phyloP scores from a whole-genome alignment of 192 early-diverging fungal species.

The Entophlyctis helioformis region DNA sequence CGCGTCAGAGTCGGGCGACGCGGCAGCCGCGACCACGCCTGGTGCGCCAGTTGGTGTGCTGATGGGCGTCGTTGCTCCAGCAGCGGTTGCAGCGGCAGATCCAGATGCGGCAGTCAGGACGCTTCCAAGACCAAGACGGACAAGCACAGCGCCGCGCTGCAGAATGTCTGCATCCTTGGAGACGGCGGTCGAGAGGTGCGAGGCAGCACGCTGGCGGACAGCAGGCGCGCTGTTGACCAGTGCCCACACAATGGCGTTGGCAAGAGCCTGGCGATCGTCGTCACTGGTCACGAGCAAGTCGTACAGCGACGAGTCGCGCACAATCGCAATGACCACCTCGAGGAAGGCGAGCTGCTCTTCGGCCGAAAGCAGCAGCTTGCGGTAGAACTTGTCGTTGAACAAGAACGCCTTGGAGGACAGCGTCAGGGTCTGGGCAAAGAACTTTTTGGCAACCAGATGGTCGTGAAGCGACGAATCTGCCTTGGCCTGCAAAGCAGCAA shows the following conservation, averaged over 20 bases:
- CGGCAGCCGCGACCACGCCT: no score
- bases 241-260: slow-evolving; percentile 42
- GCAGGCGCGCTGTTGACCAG: slow-evolving; percentile 27
- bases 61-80: no score
- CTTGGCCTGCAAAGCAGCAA: slow-evolving; percentile 2
- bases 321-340: slow-evolving; percentile 28
- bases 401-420: slow-evolving; percentile 64
- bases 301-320: slow-evolving; percentile 21
- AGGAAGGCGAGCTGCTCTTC: slow-evolving; percentile 62
- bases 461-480: slow-evolving; percentile 8
- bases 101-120: slow-evolving; percentile 14
- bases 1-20: slow-evolving; percentile 4
- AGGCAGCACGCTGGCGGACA: slow-evolving; percentile 16
- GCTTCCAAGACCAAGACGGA: slow-evolving; percentile 22
- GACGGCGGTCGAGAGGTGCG: not conserved
- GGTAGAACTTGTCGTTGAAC: slow-evolving; percentile 73
- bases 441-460: not conserved
- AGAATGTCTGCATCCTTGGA: not conserved
- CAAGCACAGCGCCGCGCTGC: slow-evolving; percentile 7
- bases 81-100: no score
- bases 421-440: no score
- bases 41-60: slow-evolving; percentile 1
- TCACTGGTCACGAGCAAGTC: slow-evolving; percentile 3
- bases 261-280: slow-evolving; percentile 16
- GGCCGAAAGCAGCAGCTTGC: slow-evolving; percentile 45